Conservation (phyloP, 2,329 filamentous ascomycete genomes). For the Alternaria conjuncta region DNA sequence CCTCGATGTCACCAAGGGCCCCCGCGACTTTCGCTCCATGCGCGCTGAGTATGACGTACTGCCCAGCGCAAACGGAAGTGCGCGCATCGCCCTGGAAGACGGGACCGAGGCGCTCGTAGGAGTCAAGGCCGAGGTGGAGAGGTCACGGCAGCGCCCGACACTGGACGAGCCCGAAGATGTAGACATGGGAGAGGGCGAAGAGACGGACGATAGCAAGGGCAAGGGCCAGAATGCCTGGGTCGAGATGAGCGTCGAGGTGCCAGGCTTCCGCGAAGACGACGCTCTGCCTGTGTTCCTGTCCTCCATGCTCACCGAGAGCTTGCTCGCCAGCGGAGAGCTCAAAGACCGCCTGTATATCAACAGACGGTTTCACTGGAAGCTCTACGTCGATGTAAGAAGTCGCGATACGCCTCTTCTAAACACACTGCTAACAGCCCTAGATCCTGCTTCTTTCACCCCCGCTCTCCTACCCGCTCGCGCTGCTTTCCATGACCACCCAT, state of each 20-base stretch:
- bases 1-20: slow-evolving; percentile 66
- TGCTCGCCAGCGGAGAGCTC: slow-evolving; percentile 74
- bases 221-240: slow-evolving; percentile 74
- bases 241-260: slow-evolving; percentile 89
- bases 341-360: slow-evolving; percentile 83
- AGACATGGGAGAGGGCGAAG: slow-evolving; percentile 49
- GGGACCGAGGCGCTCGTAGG: slow-evolving; percentile 96
- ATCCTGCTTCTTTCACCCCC: slow-evolving; percentile 92
- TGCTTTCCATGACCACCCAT: slow-evolving; percentile 91
- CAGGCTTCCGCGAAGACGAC: slow-evolving; percentile 90
- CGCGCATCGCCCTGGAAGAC: slow-evolving; percentile 91
- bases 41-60: slow-evolving; percentile 90
- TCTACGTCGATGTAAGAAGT: slow-evolving; percentile 84
- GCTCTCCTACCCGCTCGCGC: slow-evolving; percentile 87
- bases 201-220: slow-evolving; percentile 34
- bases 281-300: slow-evolving; percentile 84
- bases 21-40: slow-evolving; percentile 88
- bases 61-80: slow-evolving; percentile 88
- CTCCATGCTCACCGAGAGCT: slow-evolving; percentile 85
- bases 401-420: neutral
- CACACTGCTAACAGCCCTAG: slow-evolving; percentile 54
- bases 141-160: slow-evolving; percentile 56
- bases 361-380: slow-evolving; percentile 89
- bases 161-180: slow-evolving; percentile 40
- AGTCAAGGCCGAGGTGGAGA: slow-evolving; percentile 92